Percentiles rank a stretch among this genome's conserved stretches.
Evolutionary conservation across 768 basidiomycete species (phyloP).

Genomic region (Rhodotorula kratochvilovae): DNA sequence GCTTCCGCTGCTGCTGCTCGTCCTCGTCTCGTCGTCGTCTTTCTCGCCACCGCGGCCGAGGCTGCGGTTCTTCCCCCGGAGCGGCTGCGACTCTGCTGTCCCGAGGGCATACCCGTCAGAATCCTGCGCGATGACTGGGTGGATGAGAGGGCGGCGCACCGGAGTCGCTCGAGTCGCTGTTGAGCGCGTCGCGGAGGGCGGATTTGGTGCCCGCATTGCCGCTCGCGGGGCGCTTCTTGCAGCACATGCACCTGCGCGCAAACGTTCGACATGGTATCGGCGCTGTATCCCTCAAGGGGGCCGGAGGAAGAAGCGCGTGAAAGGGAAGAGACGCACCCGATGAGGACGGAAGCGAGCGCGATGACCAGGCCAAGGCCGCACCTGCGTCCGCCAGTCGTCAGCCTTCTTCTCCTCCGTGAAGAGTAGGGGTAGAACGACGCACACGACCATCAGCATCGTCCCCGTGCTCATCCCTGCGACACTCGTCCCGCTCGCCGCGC

Average conservation of each 20-base stretch:
- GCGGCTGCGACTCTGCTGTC: neutral
- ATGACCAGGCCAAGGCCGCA: slow-evolving; percentile 44
- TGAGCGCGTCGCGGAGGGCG: too few relatives aligned
- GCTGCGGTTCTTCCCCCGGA: neutral
- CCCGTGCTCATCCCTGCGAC: neutral
- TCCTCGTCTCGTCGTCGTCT: neutral
- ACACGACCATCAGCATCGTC: neutral
- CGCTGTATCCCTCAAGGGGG: too few relatives aligned
- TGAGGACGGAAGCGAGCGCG: slow-evolving; percentile 1
- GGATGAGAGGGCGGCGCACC: neutral
- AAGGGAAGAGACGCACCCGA: neutral
- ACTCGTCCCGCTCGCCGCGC: neutral
- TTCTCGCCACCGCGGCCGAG: neutral
- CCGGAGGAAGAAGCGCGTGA: too few relatives aligned
- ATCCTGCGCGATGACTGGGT: too few relatives aligned
- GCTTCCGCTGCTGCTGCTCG: neutral
- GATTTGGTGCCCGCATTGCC: neutral
- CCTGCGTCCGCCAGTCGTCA: slow-evolving; percentile 44
- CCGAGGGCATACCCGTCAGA: neutral
- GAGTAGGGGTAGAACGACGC: slow-evolving; percentile 40
- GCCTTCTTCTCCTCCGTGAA: neutral
- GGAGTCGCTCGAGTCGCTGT: neutral
- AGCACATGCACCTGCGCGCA: slow-evolving; percentile 45
- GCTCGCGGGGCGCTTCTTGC: slow-evolving; percentile 46
- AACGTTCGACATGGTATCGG: neutral